These are phyloP conservation scores for Malus hybrid DNA, from an alignment of 331 rosid genomes.

Conservation along the genomic window DNA sequence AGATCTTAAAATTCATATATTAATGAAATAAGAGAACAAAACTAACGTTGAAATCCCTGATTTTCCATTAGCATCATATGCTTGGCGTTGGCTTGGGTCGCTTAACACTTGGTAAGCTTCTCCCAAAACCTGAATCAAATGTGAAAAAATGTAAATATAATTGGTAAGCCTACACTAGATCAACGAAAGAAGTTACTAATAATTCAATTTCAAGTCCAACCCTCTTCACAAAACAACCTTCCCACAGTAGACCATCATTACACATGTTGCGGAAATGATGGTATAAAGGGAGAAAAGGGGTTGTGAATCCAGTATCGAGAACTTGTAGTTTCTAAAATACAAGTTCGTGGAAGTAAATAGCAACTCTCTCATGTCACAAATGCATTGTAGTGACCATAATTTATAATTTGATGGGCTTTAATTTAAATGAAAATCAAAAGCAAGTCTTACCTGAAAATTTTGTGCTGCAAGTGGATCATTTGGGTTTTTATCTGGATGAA, in stretches of 20 bases:
- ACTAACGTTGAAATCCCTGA: constrained; percentile 94
- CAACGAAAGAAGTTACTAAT: background rate
- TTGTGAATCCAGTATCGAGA: background rate
- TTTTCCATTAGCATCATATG: constrained; percentile 83
- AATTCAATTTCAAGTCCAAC: background rate
- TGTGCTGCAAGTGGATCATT: constrained; percentile 94
- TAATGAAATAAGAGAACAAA: constrained; percentile 9
- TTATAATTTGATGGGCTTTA: background rate
- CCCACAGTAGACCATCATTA: background rate
- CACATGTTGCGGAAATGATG: background rate
- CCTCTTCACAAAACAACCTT: background rate
- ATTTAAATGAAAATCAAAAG: background rate
- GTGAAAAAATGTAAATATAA: background rate
- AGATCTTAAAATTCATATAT: constrained; percentile 6
- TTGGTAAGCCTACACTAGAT: background rate
- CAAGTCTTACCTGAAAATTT: constrained; percentile 73
- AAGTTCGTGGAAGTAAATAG: background rate
- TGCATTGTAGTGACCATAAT: background rate
- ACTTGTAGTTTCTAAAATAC: background rate
- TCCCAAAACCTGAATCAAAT: constrained; percentile 67
- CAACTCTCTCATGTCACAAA: background rate
- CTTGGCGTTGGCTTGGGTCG: constrained; percentile 82
- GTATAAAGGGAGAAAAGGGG: background rate
- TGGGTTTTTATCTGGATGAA: constrained; percentile 98
- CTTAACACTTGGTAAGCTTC: constrained; percentile 98